Base-by-base conservation (phyloP, 2,329 filamentous ascomycete genomes). In the Byssoonygena ceratinophila region DNA sequence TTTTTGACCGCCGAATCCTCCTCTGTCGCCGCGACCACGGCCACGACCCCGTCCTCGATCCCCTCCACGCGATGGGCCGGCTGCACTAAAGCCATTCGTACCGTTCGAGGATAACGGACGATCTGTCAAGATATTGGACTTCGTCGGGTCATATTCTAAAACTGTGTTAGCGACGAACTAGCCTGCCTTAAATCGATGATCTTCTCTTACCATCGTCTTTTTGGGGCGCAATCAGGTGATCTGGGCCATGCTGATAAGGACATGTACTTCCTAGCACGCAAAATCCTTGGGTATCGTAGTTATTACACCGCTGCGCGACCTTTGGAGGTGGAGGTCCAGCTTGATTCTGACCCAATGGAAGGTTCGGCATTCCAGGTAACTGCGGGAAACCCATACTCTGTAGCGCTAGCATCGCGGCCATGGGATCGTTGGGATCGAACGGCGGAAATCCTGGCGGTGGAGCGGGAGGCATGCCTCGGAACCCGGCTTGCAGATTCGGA, bases 281-380 rank as follows among this genome's bases (percentile, higher is more conserved):
- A 54, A 76, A 80, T 4, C 79, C 79, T 57, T 78, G 77, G 0
- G 68, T 76, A 55, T 81, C 77, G 58, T 80, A 82, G 61, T 80
- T 76, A 36, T 68, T 69, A 61, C 79, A 82, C 46, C 74, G 70
- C 63, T 70, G 60, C 51, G 68, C 59, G 54, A 63, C 61, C 59
- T 71, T 60, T 50, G 63, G 49, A 40, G 59, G 61, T 46, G 66
- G 61, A 16, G 64, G 59, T 14, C 64, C 64, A 46, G 55, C 61
- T 48, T 64, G 62, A 8, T 46, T 52, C 20, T 52, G 55, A 14
- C 47, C 52, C 11, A 56, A 36, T 12, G 29, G 61, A 48, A 66
- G 62, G 22, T 55, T 59, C 16, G 72, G 72, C 65, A 76, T 69
- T 1, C 71, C 68, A 20, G 74, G 69, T 58, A 76, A 69, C 50